Base-by-base conservation (phyloP, 116 monocot species). In the Dioscorea cayenensis region DNA sequence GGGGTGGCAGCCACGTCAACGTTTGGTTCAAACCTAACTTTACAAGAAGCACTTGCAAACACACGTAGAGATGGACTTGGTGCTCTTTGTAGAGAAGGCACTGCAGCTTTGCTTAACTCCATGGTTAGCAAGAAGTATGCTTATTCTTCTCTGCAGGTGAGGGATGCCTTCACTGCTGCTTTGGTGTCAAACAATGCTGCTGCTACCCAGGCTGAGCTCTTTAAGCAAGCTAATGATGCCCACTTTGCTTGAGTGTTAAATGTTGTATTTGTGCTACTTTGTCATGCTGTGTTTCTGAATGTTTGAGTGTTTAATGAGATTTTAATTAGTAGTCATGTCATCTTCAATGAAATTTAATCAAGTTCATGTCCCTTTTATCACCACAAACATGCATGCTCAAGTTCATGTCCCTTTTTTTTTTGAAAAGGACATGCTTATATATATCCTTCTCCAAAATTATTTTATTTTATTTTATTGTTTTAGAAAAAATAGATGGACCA, bases 81-180 rank as follows among this genome's bases (percentile, higher is more conserved):
- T 0, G 85, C 85, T 3, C 79, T 92, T n/a, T 77, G 77, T 36
- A 71, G 88, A 0, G 92, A 88, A 62, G 88, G 92, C 4, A 80
- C 88, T 2, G 88, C 88, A 1, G 85, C 92, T 5, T 71, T 82
- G 7, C 88, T 92, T 77, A 92, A 92, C 81, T 88, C 92, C 64
- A 49, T 85, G 22, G 83, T 66, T 11, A 82, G 63, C 76, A 77
- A 48, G 48, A 83, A 58, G 38, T 84, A 84, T 70, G 67, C 77
- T 7, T 86, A 82, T 64, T 86, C 72, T 60, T 68, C 81, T 52
- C 79, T 79, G 69, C 86, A 92, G 55, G 88, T 92, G 21, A 79
- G 64, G 77, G 77, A 82, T 6, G 77, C 72, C 0, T 81, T 92
- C 65, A 28, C 28, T 9, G 60, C 66, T 0, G 71, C 83, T 19